Base-by-base conservation (phyloP, 2,329 filamentous ascomycete genomes). In the Sarocladium oryzae region DNA sequence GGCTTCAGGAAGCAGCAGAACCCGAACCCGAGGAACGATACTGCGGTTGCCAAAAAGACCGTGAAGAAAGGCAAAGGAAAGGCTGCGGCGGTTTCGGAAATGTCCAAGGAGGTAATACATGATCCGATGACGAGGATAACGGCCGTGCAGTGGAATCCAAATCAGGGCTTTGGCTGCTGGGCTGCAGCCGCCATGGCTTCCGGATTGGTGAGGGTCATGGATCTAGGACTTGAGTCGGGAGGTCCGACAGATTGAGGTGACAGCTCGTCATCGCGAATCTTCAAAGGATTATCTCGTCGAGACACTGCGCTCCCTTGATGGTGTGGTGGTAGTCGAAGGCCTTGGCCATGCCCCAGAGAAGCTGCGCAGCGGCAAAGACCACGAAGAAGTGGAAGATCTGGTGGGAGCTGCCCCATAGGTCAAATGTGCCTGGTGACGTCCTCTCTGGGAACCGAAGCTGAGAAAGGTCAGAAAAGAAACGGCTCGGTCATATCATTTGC, bases 311-410 rank as follows among this genome's bases (percentile, higher is more conserved):
- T 13, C 76, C 78, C 64, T 76, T 69, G 33, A 75, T 68, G 52
- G 75, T 79, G 67, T 96, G 90, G 61, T 89, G 84, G 63, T 88
- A 85, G 68, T 96, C 88, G 69, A 96, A 96, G 3, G 91, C 91
- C 67, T 82, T 86, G 26, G 88, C 65, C 69, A 97, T 77, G 46
- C 88, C 91, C 50, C 83, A 84, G 54, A 97, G 73, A 72, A 99
- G 93, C 21, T 86, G 80, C 1, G 80, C 78, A 0, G 89, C 92
- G 0, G 93, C 93, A 54, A 90, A 67, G 15, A 97, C 74, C 24
- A 99, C 91, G 56, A 93, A 78, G 35, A 95, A 73, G 71, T 99
- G 93, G 67, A 99, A 99, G 56, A 99, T 86, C 70, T 99, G 93
- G 68, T 99, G 93, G 18, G 89, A 96, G 64, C 85, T 90, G 33